Percentiles rank a stretch among this genome's conserved stretches.
Conservation (phyloP, 208 protist species). For the Trypanosoma congolense region DNA sequence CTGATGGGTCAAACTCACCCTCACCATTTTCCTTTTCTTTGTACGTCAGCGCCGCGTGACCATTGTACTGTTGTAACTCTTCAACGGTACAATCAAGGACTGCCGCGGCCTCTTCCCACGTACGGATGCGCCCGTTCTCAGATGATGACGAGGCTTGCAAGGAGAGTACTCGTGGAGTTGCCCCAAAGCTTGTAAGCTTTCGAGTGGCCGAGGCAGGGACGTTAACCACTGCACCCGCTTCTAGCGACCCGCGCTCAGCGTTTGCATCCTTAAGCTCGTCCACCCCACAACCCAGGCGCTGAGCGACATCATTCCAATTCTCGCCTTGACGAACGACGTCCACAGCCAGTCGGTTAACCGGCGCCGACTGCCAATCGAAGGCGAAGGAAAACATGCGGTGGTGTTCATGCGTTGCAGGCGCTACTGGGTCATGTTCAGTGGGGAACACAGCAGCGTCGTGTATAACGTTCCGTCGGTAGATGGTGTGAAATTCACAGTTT, state of each 20-base stretch:
- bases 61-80: conserved; percentile 79
- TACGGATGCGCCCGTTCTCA: conserved; percentile 20
- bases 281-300: conserved; percentile 47
- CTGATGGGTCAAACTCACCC: conserved; percentile 44
- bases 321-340: conserved; percentile 47
- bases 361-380: conserved; percentile 79
- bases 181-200: conserved; percentile 50
- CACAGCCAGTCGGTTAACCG: conserved; percentile 54
- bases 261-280: conserved; percentile 49
- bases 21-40: conserved; percentile 22
- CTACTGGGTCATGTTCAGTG: conserved; percentile 65
- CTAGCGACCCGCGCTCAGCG: conserved; percentile 27
- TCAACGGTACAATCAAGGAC: conserved; percentile 74
- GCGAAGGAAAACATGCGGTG: conserved; percentile 90
- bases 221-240: conserved; percentile 33
- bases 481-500: conserved; percentile 84
- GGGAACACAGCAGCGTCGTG: conserved; percentile 79
- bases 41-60: conserved; percentile 56
- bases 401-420: conserved; percentile 66
- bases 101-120: conserved; percentile 65
- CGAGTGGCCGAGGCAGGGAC: conserved; percentile 50
- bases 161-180: conserved; percentile 34
- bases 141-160: conserved; percentile 18
- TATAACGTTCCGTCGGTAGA: conserved; percentile 73
- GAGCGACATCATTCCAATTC: conserved; percentile 55